These are phyloP conservation scores for Piper betle DNA, from an alignment of 164 flowering plant genomes.

Conservation along the genomic window DNA sequence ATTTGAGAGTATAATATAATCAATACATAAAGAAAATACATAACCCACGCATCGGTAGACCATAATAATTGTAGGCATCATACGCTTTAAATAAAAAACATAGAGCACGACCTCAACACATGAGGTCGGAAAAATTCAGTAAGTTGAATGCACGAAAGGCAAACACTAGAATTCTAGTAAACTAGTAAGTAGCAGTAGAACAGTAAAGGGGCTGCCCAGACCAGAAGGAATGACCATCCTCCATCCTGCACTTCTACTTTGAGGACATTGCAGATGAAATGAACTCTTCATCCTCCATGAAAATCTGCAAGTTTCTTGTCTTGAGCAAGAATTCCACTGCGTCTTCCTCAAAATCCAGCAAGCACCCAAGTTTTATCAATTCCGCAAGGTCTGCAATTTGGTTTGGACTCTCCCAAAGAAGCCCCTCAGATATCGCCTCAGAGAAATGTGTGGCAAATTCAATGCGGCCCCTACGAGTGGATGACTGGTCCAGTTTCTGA, in stretches of 20 bases:
- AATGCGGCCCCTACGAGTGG: conserved; percentile 17
- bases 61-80: too few relatives aligned
- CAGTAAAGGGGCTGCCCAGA: too few relatives aligned
- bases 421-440: conserved; percentile 46
- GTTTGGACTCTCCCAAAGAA: conserved; percentile 45
- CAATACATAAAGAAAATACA: too few relatives aligned
- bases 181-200: too few relatives aligned
- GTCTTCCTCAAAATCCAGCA: conserved; percentile 42
- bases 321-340: conserved; percentile 38
- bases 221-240: neutral
- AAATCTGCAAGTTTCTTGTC: conserved; percentile 46
- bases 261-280: neutral
- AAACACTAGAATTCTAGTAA: too few relatives aligned
- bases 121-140: too few relatives aligned
- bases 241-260: neutral
- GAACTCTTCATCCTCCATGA: conserved; percentile 37
- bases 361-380: conserved; percentile 42
- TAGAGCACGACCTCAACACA: too few relatives aligned
- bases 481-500: conserved; percentile 26
- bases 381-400: conserved; percentile 27
- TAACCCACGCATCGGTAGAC: too few relatives aligned
- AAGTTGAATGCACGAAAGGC: too few relatives aligned
- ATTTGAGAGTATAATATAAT: too few relatives aligned
- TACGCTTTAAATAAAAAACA: too few relatives aligned
- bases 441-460: conserved; percentile 41